These are phyloP conservation scores for Lonicera japonica DNA, from an alignment of 129 eudicot species.

Conservation along the genomic window DNA sequence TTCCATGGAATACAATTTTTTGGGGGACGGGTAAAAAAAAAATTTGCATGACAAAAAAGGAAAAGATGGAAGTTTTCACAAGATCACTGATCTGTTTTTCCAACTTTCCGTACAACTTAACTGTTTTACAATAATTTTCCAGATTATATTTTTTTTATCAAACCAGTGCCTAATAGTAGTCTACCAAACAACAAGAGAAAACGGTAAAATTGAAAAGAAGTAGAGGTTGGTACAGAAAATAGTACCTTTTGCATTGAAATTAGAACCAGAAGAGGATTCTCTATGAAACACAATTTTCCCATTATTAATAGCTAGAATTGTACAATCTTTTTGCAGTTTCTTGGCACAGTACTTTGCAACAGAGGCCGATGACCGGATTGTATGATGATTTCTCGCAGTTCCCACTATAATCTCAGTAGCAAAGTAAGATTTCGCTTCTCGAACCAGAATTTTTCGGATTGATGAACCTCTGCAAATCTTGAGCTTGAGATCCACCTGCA, in stretches of 20 bases:
- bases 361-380: slow-evolving; percentile 61
- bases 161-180: too few species aligned
- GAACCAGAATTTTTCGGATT: slow-evolving; percentile 59
- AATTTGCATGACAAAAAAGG: too few species aligned
- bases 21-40: too few species aligned
- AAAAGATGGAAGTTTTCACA: too few species aligned
- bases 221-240: too few species aligned
- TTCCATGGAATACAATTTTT: too few species aligned
- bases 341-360: slow-evolving; percentile 87
- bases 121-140: too few species aligned
- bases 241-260: slow-evolving; percentile 46
- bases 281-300: slow-evolving; percentile 70
- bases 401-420: slow-evolving; percentile 80
- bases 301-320: slow-evolving; percentile 73
- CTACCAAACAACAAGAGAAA: too few species aligned
- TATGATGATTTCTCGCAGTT: slow-evolving; percentile 54
- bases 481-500: slow-evolving; percentile 90
- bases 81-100: too few species aligned
- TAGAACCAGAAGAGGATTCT: slow-evolving; percentile 42
- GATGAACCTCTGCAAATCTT: slow-evolving; percentile 94
- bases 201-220: too few species aligned
- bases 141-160: too few species aligned
- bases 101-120: too few species aligned
- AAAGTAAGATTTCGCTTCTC: slow-evolving; percentile 64
- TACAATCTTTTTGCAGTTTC: slow-evolving; percentile 58